Evolutionary conservation across 768 basidiomycete species (phyloP), one percentile per base, ranked within the genome.

Genomic region (Mycena sanguinolenta): DNA sequence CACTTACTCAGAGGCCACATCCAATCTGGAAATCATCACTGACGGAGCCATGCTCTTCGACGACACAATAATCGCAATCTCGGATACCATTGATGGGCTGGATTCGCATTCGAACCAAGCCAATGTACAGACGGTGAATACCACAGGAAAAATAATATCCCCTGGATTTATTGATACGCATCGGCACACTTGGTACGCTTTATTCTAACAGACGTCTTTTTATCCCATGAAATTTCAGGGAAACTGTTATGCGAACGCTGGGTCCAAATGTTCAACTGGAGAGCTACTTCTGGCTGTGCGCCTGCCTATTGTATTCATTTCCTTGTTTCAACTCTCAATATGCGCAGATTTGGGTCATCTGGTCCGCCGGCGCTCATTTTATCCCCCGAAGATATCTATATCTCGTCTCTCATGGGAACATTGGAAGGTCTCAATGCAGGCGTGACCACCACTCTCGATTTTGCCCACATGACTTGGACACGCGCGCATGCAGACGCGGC

Each of bases 91-190:
- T 39, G 65, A 66, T 30, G 65, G 65, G 25, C 30, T 66, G 36
- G 65, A 66, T 42, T 58, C 65, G 19, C 57, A 66, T 52, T 58
- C 36, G 19, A 28, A 36, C 4, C 27, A 38, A 10, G 34, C 21
- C 23, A 49, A 32, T 39, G 58, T 66, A 7, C 32, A 68, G 32
- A 62, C 53, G 21, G 66, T 68, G 2, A 62, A 68, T 49, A 62
- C 66, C 38, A 68, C 66, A n/a, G 66, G 66, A 9, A 68, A 68
- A 49, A 68, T 68, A 13, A 68, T 68, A 55, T 61, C 66, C 5
- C 66, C 66, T 44, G 66, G 66, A 12, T 61, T 67, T 52, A 55
- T 67, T 36, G 66, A 67, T 52, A 68, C 66, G 8, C 66, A 68
- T 62, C 58, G 59, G 58, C 66, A 68, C 28, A 62, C 59, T 25